phyloP scores from a whole-genome alignment of 345 rosid species.

The Ailanthus altissimus region DNA sequence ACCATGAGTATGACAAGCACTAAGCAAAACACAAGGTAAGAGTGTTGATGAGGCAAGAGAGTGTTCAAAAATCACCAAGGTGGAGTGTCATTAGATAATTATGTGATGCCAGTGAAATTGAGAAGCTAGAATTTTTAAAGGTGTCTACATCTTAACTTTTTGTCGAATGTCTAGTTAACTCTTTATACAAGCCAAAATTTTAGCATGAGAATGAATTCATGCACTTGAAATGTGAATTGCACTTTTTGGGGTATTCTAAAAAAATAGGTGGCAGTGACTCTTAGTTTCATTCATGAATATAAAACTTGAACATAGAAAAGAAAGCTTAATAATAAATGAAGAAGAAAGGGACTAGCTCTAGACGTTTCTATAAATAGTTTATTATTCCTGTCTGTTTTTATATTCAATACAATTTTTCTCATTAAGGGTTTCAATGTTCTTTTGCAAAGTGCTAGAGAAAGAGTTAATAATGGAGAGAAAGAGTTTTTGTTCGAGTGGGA shows the following conservation, averaged over 20 bases:
- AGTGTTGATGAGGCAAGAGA: slow-evolving; percentile 49
- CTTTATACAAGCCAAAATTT: too few relatives aligned
- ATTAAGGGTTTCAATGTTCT: neutral
- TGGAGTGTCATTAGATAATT: slow-evolving; percentile 33
- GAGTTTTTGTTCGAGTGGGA: slow-evolving; percentile 1
- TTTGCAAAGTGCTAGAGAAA: neutral
- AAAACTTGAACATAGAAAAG: too few relatives aligned
- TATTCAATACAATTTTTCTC: neutral
- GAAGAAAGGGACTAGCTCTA: neutral
- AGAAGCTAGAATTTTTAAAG: neutral
- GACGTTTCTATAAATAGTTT: neutral
- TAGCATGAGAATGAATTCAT: neutral
- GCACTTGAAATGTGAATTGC: neutral
- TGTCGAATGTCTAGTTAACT: too few relatives aligned
- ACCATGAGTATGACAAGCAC: slow-evolving; percentile 70
- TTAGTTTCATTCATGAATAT: slow-evolving; percentile 6
- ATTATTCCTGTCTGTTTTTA: too few relatives aligned
- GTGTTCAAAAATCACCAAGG: slow-evolving; percentile 48
- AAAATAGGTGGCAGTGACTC: neutral
- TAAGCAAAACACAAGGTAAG: slow-evolving; percentile 54
- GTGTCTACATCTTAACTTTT: neutral
- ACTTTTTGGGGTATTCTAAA: neutral
- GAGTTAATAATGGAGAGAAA: neutral
- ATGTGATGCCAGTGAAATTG: neutral
- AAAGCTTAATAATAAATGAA: neutral